phyloP scores from a whole-genome alignment of 2,329 filamentous ascomycete species.

The Curvularia verruculosa region DNA sequence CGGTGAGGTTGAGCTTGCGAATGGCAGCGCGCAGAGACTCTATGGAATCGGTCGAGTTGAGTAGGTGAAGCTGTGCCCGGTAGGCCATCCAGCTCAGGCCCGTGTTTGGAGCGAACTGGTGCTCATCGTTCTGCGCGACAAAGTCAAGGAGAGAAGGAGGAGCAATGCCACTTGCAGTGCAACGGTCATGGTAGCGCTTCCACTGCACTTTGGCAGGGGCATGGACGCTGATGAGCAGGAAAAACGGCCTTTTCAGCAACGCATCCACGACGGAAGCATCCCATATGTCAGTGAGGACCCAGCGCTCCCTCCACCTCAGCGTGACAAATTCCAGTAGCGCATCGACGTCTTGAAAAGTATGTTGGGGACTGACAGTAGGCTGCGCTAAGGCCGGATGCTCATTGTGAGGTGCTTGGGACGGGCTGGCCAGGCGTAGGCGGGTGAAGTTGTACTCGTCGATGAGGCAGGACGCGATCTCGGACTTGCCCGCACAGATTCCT shows the following conservation, averaged over 20 bases:
- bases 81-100: conserved; percentile 80
- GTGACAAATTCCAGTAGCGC: conserved; percentile 85
- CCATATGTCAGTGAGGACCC: conserved; percentile 84
- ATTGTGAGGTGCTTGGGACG: conserved; percentile 41
- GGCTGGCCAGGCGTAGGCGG: conserved; percentile 66
- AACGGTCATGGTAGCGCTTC: conserved; percentile 73
- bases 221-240: conserved; percentile 89
- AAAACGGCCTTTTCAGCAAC: conserved; percentile 83
- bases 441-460: conserved; percentile 83
- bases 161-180: conserved; percentile 54
- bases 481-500: conserved; percentile 95
- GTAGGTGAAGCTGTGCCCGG: conserved; percentile 79
- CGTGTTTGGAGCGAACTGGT: conserved; percentile 70
- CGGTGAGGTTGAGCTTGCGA: conserved; percentile 74
- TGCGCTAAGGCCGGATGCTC: not conserved
- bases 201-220: conserved; percentile 85
- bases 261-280: conserved; percentile 75
- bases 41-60: conserved; percentile 80
- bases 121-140: conserved; percentile 69
- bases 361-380: conserved; percentile 31
- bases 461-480: conserved; percentile 85
- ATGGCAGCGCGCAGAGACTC: conserved; percentile 75
- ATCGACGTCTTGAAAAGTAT: conserved; percentile 60
- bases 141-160: conserved; percentile 65
- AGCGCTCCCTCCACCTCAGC: conserved; percentile 78